Evolutionary conservation across 345 rosid species (phyloP), one percentile per base, ranked within the genome.

Genomic region (Brassica carinata): DNA sequence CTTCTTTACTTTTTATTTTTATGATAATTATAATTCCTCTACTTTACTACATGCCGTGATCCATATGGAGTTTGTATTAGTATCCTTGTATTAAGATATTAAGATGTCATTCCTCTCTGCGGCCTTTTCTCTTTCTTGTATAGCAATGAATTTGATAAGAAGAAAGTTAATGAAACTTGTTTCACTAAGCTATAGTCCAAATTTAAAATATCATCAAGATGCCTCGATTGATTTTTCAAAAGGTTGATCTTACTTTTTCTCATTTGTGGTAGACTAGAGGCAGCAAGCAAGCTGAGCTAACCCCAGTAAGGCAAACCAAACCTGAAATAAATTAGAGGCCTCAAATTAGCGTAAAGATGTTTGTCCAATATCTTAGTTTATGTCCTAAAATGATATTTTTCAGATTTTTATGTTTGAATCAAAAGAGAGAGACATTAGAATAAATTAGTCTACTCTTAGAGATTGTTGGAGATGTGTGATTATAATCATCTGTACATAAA

Each of bases 31-130:
- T 59, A 38, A 78, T 48, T 78, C 74, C 67, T 67, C 64, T 43
- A 79, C 82, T 61, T 79, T 73, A 15, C 30, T 64, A 73, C 64
- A 79, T 67, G 74, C 74, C 78, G 34, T 73, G 62, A 58, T 73
- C 78, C 64, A 43, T 43, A 73, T 79, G 19, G 57, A 43, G 55
- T 67, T 73, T 23, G 30, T 30, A 40, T 58, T 40, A 58, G 64
- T 72, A 67, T 15, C 63, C 64, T 55, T 38, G 15, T 26, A 29
- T 77, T 70, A 14, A 58, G 27, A 9, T 36, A 5, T 76, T 59
- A 59, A 57, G 61, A 58, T 23, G 61, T 2, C 61, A 55, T 55
- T 55, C 58, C 58, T n/a, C 61, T 5, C 61, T 55, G 61, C 8
- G 23, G 7, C 61, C 9, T 55, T 55, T 55, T 55, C 23, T 55